These are phyloP conservation scores for Eleusine coracana DNA, from an alignment of 176 grass and related monocot species.

Conservation along the genomic window DNA sequence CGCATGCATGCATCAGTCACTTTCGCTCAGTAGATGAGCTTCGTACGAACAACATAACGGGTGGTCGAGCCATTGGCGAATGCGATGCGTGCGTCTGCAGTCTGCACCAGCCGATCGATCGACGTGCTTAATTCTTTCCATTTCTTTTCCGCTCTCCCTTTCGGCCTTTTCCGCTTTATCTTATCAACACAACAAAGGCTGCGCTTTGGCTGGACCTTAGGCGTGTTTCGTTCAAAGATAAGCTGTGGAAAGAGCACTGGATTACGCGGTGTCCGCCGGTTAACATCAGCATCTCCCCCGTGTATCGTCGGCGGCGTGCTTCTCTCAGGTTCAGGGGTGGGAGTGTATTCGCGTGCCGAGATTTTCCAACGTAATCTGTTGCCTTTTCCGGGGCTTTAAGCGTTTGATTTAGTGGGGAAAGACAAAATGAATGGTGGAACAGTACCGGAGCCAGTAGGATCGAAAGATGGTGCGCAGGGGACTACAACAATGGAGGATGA, in stretches of 20 bases:
- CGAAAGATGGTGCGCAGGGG: neutral
- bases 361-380: neutral
- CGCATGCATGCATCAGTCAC: too few relatives aligned
- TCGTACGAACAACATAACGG: too few relatives aligned
- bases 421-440: neutral
- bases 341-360: neutral
- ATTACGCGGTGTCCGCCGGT: neutral
- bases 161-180: too few relatives aligned
- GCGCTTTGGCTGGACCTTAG: neutral
- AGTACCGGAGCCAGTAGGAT: neutral
- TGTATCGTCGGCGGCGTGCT: neutral
- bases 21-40: too few relatives aligned
- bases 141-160: too few relatives aligned
- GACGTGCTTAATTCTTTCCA: too few relatives aligned
- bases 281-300: neutral
- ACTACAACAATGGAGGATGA: neutral
- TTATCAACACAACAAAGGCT: too few relatives aligned
- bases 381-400: neutral
- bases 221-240: neutral
- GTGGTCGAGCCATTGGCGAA: too few relatives aligned
- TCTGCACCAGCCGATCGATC: too few relatives aligned
- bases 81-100: too few relatives aligned
- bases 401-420: neutral
- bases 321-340: neutral
- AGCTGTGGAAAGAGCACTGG: neutral